Evolutionary conservation across 1,284 basidiomycete genomes (phyloP).

Genomic region (Microbotryum violaceum): DNA sequence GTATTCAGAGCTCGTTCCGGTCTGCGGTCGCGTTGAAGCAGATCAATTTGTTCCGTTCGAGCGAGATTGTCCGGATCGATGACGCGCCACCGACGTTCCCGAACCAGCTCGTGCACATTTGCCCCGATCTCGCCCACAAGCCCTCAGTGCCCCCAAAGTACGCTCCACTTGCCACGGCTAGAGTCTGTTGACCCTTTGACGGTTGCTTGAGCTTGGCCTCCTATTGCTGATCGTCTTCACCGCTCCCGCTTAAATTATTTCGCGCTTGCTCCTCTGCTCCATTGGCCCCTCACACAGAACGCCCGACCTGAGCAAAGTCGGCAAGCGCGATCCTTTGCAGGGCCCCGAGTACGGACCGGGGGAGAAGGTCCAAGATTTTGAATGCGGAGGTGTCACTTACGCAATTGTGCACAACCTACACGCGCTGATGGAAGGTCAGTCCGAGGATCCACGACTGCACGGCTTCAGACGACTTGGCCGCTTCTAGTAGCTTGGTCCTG

Average conservation of each 20-base stretch:
- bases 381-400: background rate
- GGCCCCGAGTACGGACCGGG: slow-evolving; percentile 13
- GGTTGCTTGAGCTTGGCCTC: too few relatives aligned
- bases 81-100: too few relatives aligned
- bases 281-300: slow-evolving; percentile 5
- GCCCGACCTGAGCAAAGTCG: slow-evolving; percentile 9
- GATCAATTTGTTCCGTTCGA: too few relatives aligned
- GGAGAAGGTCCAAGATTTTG: slow-evolving; percentile 15
- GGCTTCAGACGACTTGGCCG: background rate
- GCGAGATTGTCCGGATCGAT: too few relatives aligned
- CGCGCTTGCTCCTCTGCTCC: background rate
- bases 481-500: background rate
- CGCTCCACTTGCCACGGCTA: background rate
- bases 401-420: slow-evolving; percentile 21
- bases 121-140: slow-evolving; percentile 11
- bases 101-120: slow-evolving; percentile 13
- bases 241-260: background rate
- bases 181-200: too few relatives aligned
- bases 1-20: too few relatives aligned
- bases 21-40: too few relatives aligned
- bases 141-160: slow-evolving; percentile 13
- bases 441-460: background rate
- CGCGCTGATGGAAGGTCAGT: slow-evolving; percentile 10
- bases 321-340: slow-evolving; percentile 13
- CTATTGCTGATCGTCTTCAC: background rate